phyloP scores from a whole-genome alignment of 768 basidiomycete genomes.

The Boletales sp. region DNA sequence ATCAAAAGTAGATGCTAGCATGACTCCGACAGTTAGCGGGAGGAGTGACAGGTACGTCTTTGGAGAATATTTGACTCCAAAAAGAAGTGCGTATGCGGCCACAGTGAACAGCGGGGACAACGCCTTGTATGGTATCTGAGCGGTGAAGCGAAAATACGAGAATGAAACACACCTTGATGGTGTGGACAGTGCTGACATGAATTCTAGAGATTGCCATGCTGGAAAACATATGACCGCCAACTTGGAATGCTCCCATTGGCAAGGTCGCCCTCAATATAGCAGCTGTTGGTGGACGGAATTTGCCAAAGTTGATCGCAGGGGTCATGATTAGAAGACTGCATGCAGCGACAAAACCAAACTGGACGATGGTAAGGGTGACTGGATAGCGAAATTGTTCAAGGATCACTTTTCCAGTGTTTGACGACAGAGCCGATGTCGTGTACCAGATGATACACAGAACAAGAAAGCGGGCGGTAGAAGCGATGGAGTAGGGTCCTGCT shows the following conservation, averaged over 20 bases:
- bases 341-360: conserved; percentile 90
- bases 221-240: conserved; percentile 96
- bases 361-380: conserved; percentile 94
- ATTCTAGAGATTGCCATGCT: conserved; percentile 96
- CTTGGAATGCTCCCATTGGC: conserved; percentile 97
- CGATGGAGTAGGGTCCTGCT: conserved; percentile 11
- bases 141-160: background rate
- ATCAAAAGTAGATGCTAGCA: conserved; percentile 95
- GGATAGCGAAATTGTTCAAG: conserved; percentile 91
- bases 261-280: conserved; percentile 76
- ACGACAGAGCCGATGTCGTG: conserved; percentile 85
- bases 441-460: conserved; percentile 92
- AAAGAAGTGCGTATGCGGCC: conserved; percentile 88
- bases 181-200: conserved; percentile 96
- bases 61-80: conserved; percentile 88
- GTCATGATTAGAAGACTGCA: conserved; percentile 87
- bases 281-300: conserved; percentile 64
- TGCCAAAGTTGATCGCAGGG: conserved; percentile 63
- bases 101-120: conserved; percentile 97
- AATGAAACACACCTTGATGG: conserved; percentile 77
- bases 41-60: conserved; percentile 91
- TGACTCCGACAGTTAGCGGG: conserved; percentile 94
- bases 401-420: conserved; percentile 95
- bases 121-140: conserved; percentile 51
- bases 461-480: conserved; percentile 54